Percentiles rank a stretch among this genome's conserved stretches.
These are phyloP conservation scores for Starmerella powellii DNA, from an alignment of 805 yeast genomes.

Conservation along the genomic window DNA sequence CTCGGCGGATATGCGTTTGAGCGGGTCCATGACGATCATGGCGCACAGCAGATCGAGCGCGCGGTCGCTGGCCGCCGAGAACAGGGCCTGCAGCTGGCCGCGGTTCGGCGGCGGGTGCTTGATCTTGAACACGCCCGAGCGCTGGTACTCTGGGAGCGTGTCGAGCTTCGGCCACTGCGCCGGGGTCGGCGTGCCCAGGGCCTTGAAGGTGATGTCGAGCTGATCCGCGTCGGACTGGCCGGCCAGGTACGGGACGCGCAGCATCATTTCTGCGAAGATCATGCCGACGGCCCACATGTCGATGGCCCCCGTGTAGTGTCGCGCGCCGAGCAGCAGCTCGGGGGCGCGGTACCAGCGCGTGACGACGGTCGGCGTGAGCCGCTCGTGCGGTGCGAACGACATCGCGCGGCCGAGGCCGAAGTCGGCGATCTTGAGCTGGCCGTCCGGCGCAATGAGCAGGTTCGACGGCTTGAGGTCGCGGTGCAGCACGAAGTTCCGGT, in stretches of 20 bases:
- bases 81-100: slow-evolving; percentile 66
- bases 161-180: slow-evolving; percentile 84
- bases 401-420: slow-evolving; percentile 86
- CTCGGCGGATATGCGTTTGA: slow-evolving; percentile 52
- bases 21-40: slow-evolving; percentile 68
- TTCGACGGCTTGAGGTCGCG: slow-evolving; percentile 92
- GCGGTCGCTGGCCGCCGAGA: slow-evolving; percentile 78
- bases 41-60: slow-evolving; percentile 66
- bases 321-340: slow-evolving; percentile 76
- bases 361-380: slow-evolving; percentile 84
- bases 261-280: slow-evolving; percentile 91
- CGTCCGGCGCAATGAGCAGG: slow-evolving; percentile 71
- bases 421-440: slow-evolving; percentile 89
- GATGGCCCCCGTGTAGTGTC: slow-evolving; percentile 76
- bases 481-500: slow-evolving; percentile 77
- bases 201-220: slow-evolving; percentile 83
- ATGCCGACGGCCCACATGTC: slow-evolving; percentile 97
- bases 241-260: slow-evolving; percentile 88
- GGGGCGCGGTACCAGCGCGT: slow-evolving; percentile 98
- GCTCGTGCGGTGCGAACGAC: slow-evolving; percentile 49
- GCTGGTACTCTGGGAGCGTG: slow-evolving; percentile 54
- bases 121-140: slow-evolving; percentile 16
- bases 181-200: slow-evolving; percentile 92
- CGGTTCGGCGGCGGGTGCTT: slow-evolving; percentile 77
- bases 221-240: slow-evolving; percentile 87